Evolutionary conservation across 352 stramenopile species (phyloP), one percentile per base, ranked within the genome.

Genomic region (Phytophthora tentaculata): DNA sequence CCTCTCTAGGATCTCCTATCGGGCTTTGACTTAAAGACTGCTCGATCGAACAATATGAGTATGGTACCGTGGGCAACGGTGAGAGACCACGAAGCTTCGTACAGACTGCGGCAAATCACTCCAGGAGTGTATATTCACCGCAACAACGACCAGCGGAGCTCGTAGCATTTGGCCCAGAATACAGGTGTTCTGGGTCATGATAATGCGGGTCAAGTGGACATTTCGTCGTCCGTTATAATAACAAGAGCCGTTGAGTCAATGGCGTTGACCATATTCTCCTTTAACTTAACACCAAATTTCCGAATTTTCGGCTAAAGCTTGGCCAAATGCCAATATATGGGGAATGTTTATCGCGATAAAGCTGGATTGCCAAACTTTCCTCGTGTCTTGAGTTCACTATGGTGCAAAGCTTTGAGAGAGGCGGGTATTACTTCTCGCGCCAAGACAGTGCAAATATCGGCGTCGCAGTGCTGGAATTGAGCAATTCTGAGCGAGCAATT

Each of bases 361-460:
- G 26, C 28, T 73, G 59, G 65, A 63, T 73, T 73, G 50, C 14
- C 41, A 56, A 50, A 51, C 13, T 41, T 64, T 44, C 22, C 5
- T 45, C 52, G 12, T 22, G 29, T 55, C 64, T 72, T 72, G 41
- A 17, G 2, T 37, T 60, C 41, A 69, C 50, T 73, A 69, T 69
- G 59, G 3, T 26, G 26, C 65, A 73, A 69, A 73, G 53, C 65
- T 24, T 9, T 14, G 41, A 61, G 65, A 73, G 53, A 64, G 52
- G 23, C 52, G 41, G 59, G 61, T 20, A 61, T 73, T 73, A 73
- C 65, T 73, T 54, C 51, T 26, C 29, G 65, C 35, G 53, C 39
- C 58, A 73, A 69, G 65, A 67, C 65, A 56, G 65, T 73, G 58
- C 65, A 32, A 50, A 10, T 10, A 43, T 41, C 16, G 14, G 39